phyloP scores from a whole-genome alignment of 805 yeast genomes.

The Naumovozyma castellii region DNA sequence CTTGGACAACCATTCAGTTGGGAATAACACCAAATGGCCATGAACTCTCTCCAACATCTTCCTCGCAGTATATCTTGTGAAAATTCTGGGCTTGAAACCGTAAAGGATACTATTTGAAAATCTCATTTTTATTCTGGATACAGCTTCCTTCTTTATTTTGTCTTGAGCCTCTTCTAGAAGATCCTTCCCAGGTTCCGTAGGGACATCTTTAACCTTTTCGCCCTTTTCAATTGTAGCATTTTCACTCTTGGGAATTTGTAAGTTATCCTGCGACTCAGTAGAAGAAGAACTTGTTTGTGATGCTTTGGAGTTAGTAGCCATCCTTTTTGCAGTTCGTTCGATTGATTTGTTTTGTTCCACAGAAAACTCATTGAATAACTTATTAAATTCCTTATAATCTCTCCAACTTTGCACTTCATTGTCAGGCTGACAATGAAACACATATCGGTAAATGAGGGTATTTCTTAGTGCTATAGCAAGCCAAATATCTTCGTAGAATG shows the following conservation, averaged over 20 bases:
- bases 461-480: slow-evolving; percentile 72
- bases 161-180: slow-evolving; percentile 1
- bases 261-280: not conserved
- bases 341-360: slow-evolving; percentile 25
- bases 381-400: slow-evolving; percentile 67
- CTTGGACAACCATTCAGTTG: slow-evolving; percentile 78
- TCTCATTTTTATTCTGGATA: slow-evolving; percentile 21
- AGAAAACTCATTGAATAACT: slow-evolving; percentile 48
- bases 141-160: slow-evolving; percentile 11
- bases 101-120: slow-evolving; percentile 24
- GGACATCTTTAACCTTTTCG: not conserved
- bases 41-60: slow-evolving; percentile 59
- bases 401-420: slow-evolving; percentile 84
- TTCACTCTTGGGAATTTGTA: not conserved
- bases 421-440: slow-evolving; percentile 94
- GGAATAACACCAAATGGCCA: slow-evolving; percentile 88
- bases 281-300: not conserved
- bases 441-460: slow-evolving; percentile 68
- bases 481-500: slow-evolving; percentile 83
- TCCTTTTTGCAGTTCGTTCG: slow-evolving; percentile 5
- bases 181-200: not conserved
- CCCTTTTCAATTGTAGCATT: not conserved
- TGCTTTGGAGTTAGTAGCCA: not conserved
- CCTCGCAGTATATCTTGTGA: slow-evolving; percentile 70
- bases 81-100: slow-evolving; percentile 39